These are phyloP conservation scores for Mucor lusitanicus DNA, from an alignment of 371 early-diverging fungal species.

Conservation along the genomic window DNA sequence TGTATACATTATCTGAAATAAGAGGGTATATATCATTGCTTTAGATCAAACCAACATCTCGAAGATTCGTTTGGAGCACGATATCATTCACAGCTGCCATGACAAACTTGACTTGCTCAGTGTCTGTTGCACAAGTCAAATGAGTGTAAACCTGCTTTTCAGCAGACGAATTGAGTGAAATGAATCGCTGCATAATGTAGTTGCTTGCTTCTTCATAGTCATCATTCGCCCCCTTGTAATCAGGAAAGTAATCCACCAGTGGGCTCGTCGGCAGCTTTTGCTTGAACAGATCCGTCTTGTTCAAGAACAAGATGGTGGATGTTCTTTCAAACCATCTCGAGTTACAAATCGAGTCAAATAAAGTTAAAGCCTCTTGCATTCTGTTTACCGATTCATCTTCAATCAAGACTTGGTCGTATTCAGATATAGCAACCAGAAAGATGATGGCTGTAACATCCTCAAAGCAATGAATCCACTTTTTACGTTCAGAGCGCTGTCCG, in stretches of 20 bases:
- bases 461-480: slow-evolving; percentile 96
- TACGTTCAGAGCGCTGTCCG: slow-evolving; percentile 92
- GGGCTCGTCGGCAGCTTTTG: slow-evolving; percentile 85
- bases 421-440: slow-evolving; percentile 92
- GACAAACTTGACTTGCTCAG: slow-evolving; percentile 70
- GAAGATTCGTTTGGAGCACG: slow-evolving; percentile 57
- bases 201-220: slow-evolving; percentile 29
- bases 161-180: slow-evolving; percentile 66
- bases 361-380: slow-evolving; percentile 94
- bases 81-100: slow-evolving; percentile 71
- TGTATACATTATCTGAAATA: too few relatives aligned
- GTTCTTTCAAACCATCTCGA: slow-evolving; percentile 94
- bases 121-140: slow-evolving; percentile 95
- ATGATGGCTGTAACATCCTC: slow-evolving; percentile 96
- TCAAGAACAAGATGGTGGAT: slow-evolving; percentile 93
- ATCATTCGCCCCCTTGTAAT: slow-evolving; percentile 49
- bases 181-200: slow-evolving; percentile 64
- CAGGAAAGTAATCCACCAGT: slow-evolving; percentile 82
- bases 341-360: slow-evolving; percentile 97
- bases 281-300: slow-evolving; percentile 96
- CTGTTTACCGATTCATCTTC: slow-evolving; percentile 97
- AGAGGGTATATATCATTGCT: background rate
- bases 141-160: slow-evolving; percentile 81
- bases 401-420: slow-evolving; percentile 95
- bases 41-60: slow-evolving; percentile 61